These are phyloP conservation scores for Ophiobolus disseminans DNA, from an alignment of 2,329 filamentous ascomycete genomes.

Conservation along the genomic window DNA sequence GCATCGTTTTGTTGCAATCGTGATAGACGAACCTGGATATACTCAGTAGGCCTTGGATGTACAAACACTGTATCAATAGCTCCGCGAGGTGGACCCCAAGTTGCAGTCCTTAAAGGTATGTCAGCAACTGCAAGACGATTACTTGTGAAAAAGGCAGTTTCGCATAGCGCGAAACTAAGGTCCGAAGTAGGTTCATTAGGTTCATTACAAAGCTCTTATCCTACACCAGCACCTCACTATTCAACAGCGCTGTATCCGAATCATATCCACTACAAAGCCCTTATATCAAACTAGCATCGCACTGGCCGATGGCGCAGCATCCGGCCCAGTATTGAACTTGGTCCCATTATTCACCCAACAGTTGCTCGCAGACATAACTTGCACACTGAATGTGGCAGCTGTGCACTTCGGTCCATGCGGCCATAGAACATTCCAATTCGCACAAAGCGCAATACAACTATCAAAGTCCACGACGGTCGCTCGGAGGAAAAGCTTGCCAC, in stretches of 20 bases:
- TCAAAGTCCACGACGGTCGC: slow-evolving; percentile 1
- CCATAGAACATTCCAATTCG: slow-evolving; percentile 1
- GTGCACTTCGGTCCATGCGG: background rate
- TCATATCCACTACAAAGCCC: background rate
- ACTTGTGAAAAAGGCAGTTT: too few relatives aligned
- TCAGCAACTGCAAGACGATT: too few relatives aligned
- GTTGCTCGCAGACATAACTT: background rate
- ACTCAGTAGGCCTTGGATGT: too few relatives aligned
- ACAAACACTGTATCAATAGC: too few relatives aligned
- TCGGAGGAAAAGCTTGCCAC: background rate
- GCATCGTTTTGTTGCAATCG: too few relatives aligned
- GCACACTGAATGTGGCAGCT: background rate
- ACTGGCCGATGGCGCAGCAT: background rate
- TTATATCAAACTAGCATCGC: background rate
- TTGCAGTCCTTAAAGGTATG: too few relatives aligned
- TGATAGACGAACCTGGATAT: too few relatives aligned
- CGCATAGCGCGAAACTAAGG: too few relatives aligned
- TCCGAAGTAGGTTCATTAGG: too few relatives aligned
- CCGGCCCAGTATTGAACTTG: background rate
- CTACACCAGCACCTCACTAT: background rate
- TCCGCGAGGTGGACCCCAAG: too few relatives aligned
- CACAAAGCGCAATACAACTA: slow-evolving; percentile 2
- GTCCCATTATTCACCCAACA: slow-evolving; percentile 2
- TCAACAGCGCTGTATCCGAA: background rate
- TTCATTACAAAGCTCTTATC: too few relatives aligned